Evolutionary conservation across 2,329 filamentous ascomycete genomes (phyloP), one percentile per base, ranked within the genome.

Genomic region (Lachnellula hyalina): DNA sequence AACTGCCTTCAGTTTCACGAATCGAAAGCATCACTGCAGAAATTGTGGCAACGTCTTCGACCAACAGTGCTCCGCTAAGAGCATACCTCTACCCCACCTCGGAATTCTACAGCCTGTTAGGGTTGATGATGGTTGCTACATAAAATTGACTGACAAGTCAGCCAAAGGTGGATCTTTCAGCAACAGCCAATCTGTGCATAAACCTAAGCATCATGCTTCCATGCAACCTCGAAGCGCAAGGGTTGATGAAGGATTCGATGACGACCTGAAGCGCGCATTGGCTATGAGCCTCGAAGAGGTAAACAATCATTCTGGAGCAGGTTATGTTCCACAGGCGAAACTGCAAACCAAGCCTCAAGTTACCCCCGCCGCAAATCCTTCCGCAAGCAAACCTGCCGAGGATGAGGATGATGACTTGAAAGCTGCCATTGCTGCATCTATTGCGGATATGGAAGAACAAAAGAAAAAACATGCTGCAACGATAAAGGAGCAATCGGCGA

Each of bases 1-100:
- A 63, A 96, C 93, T 12, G 75, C 90, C 17, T 99, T 99, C 67
- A 96, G 90, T 47, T 96, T 99, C 68, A 99, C 93, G 53, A 99
- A 99, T 71, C 86, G 94, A 67, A 99, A 97, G 70, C 94, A 99
- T 70, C 94, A 99, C 71, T 99, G 94, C 68, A 86, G 94, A 62
- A 99, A 99, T 71, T 99, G 94, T 68, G 94, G 94, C 50, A 96
- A 94, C 72, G 94, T 96, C 66, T 99, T 99, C 70, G 95, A 96
- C 69, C 90, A 93, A 61, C 86, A 94, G 65, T 99, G 94, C 69
- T 97, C 93, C 14, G 86, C 84, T 75, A 97, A 97, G 75, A 84
- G 81, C 21, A 80, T 96, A 41, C 87, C 94, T 5, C 77, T 99
- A 15, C 93, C 94, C 14, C 94, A 97, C 69, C 81, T 99, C 14